A percentile compares a stretch with the other conserved stretches of the same genome.
Conservation (phyloP, 1,284 basidiomycete species). For the Amylostereum areolatum region DNA sequence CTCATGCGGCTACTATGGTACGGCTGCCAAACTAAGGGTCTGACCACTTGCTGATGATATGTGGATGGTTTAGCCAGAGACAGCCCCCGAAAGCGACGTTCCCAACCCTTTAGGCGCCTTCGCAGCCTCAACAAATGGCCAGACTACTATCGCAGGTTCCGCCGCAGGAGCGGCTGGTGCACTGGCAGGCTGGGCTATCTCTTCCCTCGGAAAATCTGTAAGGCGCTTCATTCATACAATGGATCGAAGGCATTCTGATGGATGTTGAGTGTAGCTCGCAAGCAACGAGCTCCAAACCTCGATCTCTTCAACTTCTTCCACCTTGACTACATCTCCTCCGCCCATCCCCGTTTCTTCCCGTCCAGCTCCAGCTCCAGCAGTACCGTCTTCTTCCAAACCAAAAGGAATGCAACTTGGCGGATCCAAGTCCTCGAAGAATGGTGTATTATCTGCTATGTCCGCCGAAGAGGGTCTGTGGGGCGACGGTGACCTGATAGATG, state of each 20-base stretch:
- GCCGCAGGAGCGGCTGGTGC: conserved; percentile 88
- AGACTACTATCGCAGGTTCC: conserved; percentile 68
- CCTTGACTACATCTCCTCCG: conserved; percentile 17
- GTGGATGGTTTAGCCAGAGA: conserved; percentile 58
- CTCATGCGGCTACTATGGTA: conserved; percentile 76
- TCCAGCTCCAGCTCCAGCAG: conserved; percentile 8
- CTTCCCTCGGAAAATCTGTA: conserved; percentile 77
- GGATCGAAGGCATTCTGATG: too few relatives aligned
- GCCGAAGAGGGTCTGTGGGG: conserved; percentile 66
- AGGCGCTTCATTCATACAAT: too few relatives aligned
- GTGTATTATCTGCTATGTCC: conserved; percentile 43
- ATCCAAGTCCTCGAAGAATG: conserved; percentile 35
- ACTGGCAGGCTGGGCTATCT: conserved; percentile 92
- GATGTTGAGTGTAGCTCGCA: conserved; percentile 65
- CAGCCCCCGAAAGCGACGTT: conserved; percentile 37
- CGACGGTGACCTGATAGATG: conserved; percentile 79
- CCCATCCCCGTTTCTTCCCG: conserved; percentile 11
- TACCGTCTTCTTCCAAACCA: conserved; percentile 21
- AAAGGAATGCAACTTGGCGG: conserved; percentile 72
- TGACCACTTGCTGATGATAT: too few relatives aligned
- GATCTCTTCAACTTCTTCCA: conserved; percentile 36
- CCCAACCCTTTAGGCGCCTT: conserved; percentile 3
- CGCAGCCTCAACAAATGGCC: conserved; percentile 25
- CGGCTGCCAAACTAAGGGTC: too few relatives aligned
- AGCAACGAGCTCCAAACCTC: conserved; percentile 67